A percentile compares a stretch with the other conserved stretches of the same genome.
Evolutionary conservation across 176 grass and related monocot species (phyloP).

Genomic region (Juncus inflexus): DNA sequence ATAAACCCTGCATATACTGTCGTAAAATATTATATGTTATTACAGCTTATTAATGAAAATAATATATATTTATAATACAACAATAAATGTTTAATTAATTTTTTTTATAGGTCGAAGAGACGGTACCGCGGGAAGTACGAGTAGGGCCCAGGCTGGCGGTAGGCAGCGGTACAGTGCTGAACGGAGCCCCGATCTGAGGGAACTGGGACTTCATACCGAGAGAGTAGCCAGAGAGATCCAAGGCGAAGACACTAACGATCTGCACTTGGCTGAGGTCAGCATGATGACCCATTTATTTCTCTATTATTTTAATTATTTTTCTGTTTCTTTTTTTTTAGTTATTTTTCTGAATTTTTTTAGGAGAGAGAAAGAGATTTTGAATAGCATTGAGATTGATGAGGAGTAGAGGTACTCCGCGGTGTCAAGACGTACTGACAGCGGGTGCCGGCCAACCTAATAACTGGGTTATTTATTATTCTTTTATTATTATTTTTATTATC

Average conservation of each 20-base stretch:
- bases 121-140: no score
- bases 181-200: no score
- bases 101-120: no score
- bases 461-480: no score
- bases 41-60: no score
- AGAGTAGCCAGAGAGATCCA: slow-evolving; percentile 95
- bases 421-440: slow-evolving; percentile 50
- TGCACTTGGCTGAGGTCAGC: slow-evolving; percentile 88
- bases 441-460: neutral
- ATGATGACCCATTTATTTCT: neutral
- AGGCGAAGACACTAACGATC: slow-evolving; percentile 80
- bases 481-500: no score
- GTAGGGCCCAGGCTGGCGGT: no score
- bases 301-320: neutral
- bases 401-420: slow-evolving; percentile 93
- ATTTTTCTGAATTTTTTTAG: slow-evolving; percentile 39
- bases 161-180: no score
- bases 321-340: neutral
- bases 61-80: no score
- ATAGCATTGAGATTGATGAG: slow-evolving; percentile 80
- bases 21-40: no score
- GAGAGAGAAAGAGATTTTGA: slow-evolving; percentile 73
- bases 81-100: no score
- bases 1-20: no score
- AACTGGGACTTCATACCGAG: slow-evolving; percentile 72